Percentiles rank a stretch among this genome's conserved stretches.
Evolutionary conservation across 306 rosid genomes (phyloP).

Genomic region (Astragalus glycyphyllos): DNA sequence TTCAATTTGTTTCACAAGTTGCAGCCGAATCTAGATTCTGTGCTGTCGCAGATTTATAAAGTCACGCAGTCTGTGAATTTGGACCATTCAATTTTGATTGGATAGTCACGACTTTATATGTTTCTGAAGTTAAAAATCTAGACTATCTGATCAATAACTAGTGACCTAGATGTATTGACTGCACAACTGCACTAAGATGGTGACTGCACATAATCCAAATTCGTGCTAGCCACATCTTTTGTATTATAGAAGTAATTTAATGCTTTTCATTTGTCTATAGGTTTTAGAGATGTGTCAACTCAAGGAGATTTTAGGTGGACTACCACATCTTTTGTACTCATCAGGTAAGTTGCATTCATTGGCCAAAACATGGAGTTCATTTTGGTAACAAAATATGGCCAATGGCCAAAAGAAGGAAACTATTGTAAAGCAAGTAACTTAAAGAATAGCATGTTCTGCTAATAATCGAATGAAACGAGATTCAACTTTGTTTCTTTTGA

Average conservation of each 20-base stretch:
- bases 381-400: background rate
- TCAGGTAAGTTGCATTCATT: constrained; percentile 51
- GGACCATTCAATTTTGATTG: no score
- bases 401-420: background rate
- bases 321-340: constrained; percentile 67
- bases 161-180: no score
- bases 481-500: background rate
- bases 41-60: no score
- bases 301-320: constrained; percentile 42
- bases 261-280: constrained; percentile 38
- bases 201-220: no score
- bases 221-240: background rate
- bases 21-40: no score
- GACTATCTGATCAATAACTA: no score
- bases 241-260: background rate
- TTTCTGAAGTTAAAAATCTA: no score
- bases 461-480: background rate
- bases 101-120: no score
- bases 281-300: constrained; percentile 80
- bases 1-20: no score
- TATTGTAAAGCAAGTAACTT: background rate
- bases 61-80: no score
- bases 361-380: background rate
- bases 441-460: background rate
- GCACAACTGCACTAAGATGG: no score